Evolutionary conservation across 2,329 filamentous ascomycete genomes (phyloP), one percentile per base, ranked within the genome.

Genomic region (Aspergillus costaricaensis): DNA sequence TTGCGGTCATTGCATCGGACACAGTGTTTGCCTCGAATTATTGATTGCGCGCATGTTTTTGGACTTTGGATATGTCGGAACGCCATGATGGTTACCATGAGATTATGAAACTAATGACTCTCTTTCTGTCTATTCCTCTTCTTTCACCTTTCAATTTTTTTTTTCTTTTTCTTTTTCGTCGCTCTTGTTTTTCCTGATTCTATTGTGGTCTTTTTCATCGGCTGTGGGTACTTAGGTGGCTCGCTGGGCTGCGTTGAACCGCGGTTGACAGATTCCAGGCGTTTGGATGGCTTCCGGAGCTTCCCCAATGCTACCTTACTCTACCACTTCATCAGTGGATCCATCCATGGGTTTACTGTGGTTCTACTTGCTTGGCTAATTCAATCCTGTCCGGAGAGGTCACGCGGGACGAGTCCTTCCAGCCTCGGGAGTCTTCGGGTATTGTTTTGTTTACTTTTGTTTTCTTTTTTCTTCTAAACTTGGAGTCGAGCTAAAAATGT

Each of bases 1-100:
- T 68, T 54, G 65, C 65, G 15, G 64, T 67, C 12, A 67, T 68
- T 56, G 63, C 62, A 5, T 65, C 65, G 2, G 66, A 68, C 49
- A 63, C 61, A 50, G 58, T 65, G 17, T 67, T 67, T 47, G 60
- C 60, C 4, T 60, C 65, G n/a, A 67, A 63, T 36, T 59, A 61
- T 49, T 59, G 44, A 51, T 9, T n/a, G 14, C 15, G 19, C 7
- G 30, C 51, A 4, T 27, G 6, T 21, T 43, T 10, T 25, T 10
- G 39, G 15, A 55, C n/a, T 9, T 3, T 7, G 14, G 10, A 53
- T 36, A 23, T n/a, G 17, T 44, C 21, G 32, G 19, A 44, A 44
- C 41, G n/a, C 19, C 19, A 44, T 23, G 23, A 44, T 44, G 41
- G 41, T 21, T 14, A 36, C 41, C 10, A 44, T 44, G 41, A 44